Evolutionary conservation across 257 asterid species (phyloP).

Genomic region (Verbena officinalis): DNA sequence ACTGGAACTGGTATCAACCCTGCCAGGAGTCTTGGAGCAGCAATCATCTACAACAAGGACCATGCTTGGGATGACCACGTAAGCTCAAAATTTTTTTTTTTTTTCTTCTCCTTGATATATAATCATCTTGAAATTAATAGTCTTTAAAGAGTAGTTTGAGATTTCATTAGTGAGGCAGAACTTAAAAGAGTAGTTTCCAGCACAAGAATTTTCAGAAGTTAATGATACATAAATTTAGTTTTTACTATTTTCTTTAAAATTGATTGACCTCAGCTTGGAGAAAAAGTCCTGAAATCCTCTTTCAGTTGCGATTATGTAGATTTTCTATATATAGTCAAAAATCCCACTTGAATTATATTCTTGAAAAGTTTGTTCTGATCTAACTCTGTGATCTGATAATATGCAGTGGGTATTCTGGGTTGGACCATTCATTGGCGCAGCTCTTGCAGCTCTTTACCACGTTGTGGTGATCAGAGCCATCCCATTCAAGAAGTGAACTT

Average conservation of each 20-base stretch:
- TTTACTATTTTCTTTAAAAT: too few relatives aligned
- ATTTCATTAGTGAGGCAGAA: too few relatives aligned
- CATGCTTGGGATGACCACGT: conserved; percentile 63
- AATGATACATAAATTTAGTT: too few relatives aligned
- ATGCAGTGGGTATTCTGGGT: conserved; percentile 77
- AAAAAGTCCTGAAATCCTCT: too few relatives aligned
- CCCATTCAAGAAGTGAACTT: conserved; percentile 53
- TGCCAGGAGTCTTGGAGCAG: conserved; percentile 62
- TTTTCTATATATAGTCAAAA: neutral
- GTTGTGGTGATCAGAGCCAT: conserved; percentile 61
- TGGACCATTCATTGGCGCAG: conserved; percentile 70
- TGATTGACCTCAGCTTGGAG: too few relatives aligned
- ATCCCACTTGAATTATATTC: neutral
- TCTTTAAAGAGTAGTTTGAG: too few relatives aligned
- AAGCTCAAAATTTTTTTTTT: conserved; percentile 5
- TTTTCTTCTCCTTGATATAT: neutral
- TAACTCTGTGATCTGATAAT: neutral
- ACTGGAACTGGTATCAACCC: conserved; percentile 62
- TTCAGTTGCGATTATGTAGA: neutral
- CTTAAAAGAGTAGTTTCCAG: too few relatives aligned
- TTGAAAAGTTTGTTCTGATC: neutral
- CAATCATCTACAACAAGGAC: conserved; percentile 54
- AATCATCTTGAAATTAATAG: neutral
- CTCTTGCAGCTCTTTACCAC: conserved; percentile 61
- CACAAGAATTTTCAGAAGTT: too few relatives aligned